Evolutionary conservation across 257 asterid genomes (phyloP), one percentile per base, ranked within the genome.

Genomic region (Nicotiana otophora): DNA sequence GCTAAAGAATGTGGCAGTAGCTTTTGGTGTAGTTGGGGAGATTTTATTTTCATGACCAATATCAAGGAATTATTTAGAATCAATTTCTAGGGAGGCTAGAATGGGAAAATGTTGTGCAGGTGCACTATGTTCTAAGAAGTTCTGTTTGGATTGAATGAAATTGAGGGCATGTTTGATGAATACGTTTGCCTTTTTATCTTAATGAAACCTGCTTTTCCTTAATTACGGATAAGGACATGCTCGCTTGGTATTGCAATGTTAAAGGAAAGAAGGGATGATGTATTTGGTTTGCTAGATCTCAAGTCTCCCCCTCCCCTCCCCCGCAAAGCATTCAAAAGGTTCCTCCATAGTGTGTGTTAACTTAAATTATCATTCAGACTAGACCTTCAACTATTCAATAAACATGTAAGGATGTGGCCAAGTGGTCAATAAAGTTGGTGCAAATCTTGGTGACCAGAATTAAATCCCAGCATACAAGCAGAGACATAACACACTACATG

Each of bases 111-210:
- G 23, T 72, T 74, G 8, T 74, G 62, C 39, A 74, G 8, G 79
- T 72, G 14, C 79, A 48, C 15, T 1, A 48, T 48, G 57, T 70
- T 7, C 79, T 48, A 14, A 72, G 36, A 42, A 74, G 79, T 74
- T 34, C 26, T 74, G 79, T 26, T 48, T 46, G 79, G 39, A 46
- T 48, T 46, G 62, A 48, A 15, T 74, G 79, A 48, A 14, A 23
- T 72, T 48, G 39, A 12, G 28, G 79, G 79, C 79, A 46, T 33
- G 23, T 74, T 74, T 74, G 79, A 26, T 72, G 62, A 57, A 46
- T 74, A 74, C 62, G 42, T 74, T 74, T 72, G 78, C 36, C 60
- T 72, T 70, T 28, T 46, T 74, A 20, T 74, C 26, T 74, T 74
- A 15, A 74, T 74, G 39, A 48, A 26, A 14, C 61, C 15, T 0